These are phyloP conservation scores for Alternaria postmessia DNA, from an alignment of 2,329 filamentous ascomycete species.

Conservation along the genomic window DNA sequence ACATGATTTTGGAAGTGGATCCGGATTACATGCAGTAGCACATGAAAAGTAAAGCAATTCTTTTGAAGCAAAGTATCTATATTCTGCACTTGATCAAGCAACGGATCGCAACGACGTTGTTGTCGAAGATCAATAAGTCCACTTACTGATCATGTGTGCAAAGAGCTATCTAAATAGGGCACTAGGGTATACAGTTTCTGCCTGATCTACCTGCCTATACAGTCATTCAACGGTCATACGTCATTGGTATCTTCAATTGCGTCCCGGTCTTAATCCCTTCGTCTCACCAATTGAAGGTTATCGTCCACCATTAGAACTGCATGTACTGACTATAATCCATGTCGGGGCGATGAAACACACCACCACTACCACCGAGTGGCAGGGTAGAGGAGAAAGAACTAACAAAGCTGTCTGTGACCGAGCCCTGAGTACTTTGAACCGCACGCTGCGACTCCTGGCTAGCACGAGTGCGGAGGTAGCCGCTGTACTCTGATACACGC, in stretches of 20 bases:
- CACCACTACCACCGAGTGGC: background rate
- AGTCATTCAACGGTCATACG: background rate
- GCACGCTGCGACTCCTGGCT: slow-evolving; percentile 18
- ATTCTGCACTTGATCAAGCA: slow-evolving; percentile 3
- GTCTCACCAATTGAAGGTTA: background rate
- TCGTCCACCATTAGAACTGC: background rate
- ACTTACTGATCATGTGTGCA: background rate
- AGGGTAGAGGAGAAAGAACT: background rate
- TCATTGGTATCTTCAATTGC: background rate
- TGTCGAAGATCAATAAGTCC: slow-evolving; percentile 4
- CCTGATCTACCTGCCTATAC: background rate
- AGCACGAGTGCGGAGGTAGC: slow-evolving; percentile 28
- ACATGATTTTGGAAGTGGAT: slow-evolving; percentile 44
- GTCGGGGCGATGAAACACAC: background rate
- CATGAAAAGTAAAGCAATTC: background rate
- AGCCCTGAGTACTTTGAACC: slow-evolving; percentile 6
- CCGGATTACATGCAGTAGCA: slow-evolving; percentile 29
- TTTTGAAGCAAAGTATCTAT: background rate
- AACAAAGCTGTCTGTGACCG: background rate
- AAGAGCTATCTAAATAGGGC: background rate
- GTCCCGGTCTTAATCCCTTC: background rate
- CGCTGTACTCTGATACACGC: slow-evolving; percentile 32
- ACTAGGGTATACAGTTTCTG: background rate
- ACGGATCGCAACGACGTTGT: slow-evolving; percentile 9
- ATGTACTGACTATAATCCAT: background rate